A percentile compares a stretch with the other conserved stretches of the same genome.
Conservation (phyloP, 2,329 filamentous ascomycete species). For the Eurotiales sp. region DNA sequence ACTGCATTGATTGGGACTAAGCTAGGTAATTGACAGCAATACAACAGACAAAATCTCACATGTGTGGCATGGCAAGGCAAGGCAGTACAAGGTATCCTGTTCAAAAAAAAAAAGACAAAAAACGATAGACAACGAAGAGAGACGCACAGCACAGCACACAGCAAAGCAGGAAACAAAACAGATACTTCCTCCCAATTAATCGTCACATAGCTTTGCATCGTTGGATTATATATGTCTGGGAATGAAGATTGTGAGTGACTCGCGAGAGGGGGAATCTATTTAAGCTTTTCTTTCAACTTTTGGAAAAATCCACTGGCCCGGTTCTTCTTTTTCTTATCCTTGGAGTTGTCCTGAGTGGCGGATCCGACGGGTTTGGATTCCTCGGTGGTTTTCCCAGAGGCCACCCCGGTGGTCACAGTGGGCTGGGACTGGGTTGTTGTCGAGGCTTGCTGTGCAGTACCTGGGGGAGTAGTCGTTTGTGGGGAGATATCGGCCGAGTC, state of each 20-base stretch:
- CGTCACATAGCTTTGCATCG: background rate
- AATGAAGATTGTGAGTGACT: background rate
- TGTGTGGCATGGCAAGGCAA: no score
- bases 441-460: background rate
- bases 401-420: constrained; percentile 16
- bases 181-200: background rate
- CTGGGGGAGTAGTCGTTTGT: constrained; percentile 17
- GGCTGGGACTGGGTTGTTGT: constrained; percentile 9
- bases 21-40: background rate
- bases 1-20: background rate
- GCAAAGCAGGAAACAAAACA: background rate
- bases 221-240: background rate
- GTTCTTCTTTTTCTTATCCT: constrained; percentile 65
- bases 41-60: background rate
- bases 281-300: constrained; percentile 54
- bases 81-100: constrained; percentile 4
- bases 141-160: no score
- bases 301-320: constrained; percentile 60
- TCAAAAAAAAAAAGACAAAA: constrained; percentile 14
- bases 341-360: constrained; percentile 23
- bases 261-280: constrained; percentile 22
- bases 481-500: constrained; percentile 28
- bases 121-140: no score
- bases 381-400: constrained; percentile 15
- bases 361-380: constrained; percentile 19